These are phyloP conservation scores for Xylaria sp. DNA, from an alignment of 2,329 filamentous ascomycete species.

Conservation along the genomic window DNA sequence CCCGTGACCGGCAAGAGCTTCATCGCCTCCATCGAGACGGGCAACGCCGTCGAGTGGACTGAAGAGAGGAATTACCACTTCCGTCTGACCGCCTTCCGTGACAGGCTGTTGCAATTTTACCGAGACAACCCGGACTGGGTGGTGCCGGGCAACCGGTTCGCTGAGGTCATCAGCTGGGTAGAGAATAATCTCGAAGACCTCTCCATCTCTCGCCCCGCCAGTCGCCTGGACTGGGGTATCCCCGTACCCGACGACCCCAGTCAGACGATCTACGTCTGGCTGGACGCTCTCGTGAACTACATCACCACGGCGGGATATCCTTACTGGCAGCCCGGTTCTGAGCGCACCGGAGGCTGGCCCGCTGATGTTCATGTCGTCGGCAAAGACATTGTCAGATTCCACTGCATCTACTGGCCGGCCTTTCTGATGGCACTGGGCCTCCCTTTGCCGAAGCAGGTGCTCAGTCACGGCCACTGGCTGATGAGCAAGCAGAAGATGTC, in stretches of 20 bases:
- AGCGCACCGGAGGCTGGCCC: slow-evolving; percentile 79
- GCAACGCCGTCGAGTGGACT: slow-evolving; percentile 93
- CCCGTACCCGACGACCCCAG: slow-evolving; percentile 82
- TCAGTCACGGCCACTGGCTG: slow-evolving; percentile 96
- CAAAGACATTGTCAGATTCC: slow-evolving; percentile 96
- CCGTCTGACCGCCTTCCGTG: slow-evolving; percentile 81
- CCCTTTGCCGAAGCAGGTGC: slow-evolving; percentile 78
- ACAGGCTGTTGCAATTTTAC: slow-evolving; percentile 84
- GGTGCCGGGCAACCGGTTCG: slow-evolving; percentile 75
- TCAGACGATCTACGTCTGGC: slow-evolving; percentile 98
- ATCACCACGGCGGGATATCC: slow-evolving; percentile 88
- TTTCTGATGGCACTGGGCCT: slow-evolving; percentile 89
- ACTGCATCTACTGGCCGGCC: slow-evolving; percentile 98
- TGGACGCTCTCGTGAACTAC: slow-evolving; percentile 96
- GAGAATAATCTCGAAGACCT: slow-evolving; percentile 82
- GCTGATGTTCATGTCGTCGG: slow-evolving; percentile 92
- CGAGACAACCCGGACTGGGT: slow-evolving; percentile 80
- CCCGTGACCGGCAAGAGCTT: slow-evolving; percentile 84
- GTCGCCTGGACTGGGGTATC: slow-evolving; percentile 87
- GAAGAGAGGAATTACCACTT: slow-evolving; percentile 97
- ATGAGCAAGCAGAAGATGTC: slow-evolving; percentile 94
- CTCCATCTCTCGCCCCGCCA: slow-evolving; percentile 84
- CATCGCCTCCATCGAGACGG: slow-evolving; percentile 86
- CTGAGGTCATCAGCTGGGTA: slow-evolving; percentile 82
- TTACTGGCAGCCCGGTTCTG: slow-evolving; percentile 71